Base-by-base conservation (phyloP, 352 stramenopile species). In the Pythium angustatum region DNA sequence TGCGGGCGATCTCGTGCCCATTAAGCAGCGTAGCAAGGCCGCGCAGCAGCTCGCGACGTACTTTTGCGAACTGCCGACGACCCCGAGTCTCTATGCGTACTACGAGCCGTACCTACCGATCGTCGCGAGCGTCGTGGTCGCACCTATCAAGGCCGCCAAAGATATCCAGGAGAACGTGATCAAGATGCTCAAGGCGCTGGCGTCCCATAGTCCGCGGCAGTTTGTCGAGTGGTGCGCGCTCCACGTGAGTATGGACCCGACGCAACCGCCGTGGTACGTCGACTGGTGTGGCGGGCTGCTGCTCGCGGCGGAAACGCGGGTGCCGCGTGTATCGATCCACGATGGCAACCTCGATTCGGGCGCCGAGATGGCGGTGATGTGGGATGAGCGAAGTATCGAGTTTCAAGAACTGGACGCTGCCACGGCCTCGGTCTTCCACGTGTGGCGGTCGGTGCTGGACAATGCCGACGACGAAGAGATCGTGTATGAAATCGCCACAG, bases 11-110 rank as follows among this genome's bases (percentile, higher is more conserved):
- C 66, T 69, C 36, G 67, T 74, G 62, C 43, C 67, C 19, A 69
- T 74, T 61, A 74, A 74, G 67, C 67, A 69, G 45, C 67, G 67
- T 51, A 61, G 60, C 60, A 74, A 74, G 67, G 67, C 67, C 38
- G 67, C 67, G 44, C 59, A 69, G 57, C 61, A 74, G 51, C 61
- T 74, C 55, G 67, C 67, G 2, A 58, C 50, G 43, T 69, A 64
- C 36, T 64, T 66, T 56, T 63, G 56, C 21, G 49, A 74, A 21
- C 56, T 74, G 5, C 67, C 67, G 15, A 69, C 61, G n/a, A 74
- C 60, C 34, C 67, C 60, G 2, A 58, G 61, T 51, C 61, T 74
- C 12, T 74, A 67, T 30, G 56, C 44, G 33, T 57, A 62, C 55
- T 74, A 74, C 61, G 67, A 74, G 57, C 56, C 67, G 49, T 74